Base-by-base conservation (phyloP, 176 grass and related monocot species). In the Zoysia japonica region DNA sequence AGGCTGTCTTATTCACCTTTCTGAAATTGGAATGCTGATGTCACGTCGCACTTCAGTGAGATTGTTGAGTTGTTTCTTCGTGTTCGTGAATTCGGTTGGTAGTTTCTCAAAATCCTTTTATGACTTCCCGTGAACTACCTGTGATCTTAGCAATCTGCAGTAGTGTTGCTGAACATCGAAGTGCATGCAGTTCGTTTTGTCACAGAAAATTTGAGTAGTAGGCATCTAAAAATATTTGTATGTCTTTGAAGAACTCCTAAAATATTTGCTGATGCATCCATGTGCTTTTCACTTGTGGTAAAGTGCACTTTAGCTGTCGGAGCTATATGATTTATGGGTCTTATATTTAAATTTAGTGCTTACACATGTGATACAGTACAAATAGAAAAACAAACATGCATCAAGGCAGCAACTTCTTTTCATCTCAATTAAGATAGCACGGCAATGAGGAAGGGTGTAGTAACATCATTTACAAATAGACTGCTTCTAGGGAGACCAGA, bases 1-100 rank as follows among this genome's bases (percentile, higher is more conserved):
- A 79, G 67, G 81, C 78, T 72, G 88, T 93, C 84, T 50, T 86
- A 57, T 78, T 90, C 81, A 82, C 67, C 81, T 87, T 90, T 87
- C 55, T 74, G 77, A 74, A 93, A 55, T 68, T 73, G 54, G 80
- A 71, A 92, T 75, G 78, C 63, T 17, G 28, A 28, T 28, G 28
- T 28, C 28, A 28, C 28, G 28, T 28, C 28, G 28, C 28, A 28
- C 28, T 28, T 28, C 28, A 28, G 28, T 28, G 28, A 28, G 28
- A 28, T 28, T 28, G 28, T 28, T 28, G 28, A 28, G 28, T 28
- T 28, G 28, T 28, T 28, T 28, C 28, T 28, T 28, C 28, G 28
- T 28, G 28, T 28, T 28, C 28, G 28, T 28, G 28, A 28, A 28
- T 28, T 28, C 28, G 28, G 28, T 28, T 28, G 28, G 28, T 28